Conservation (phyloP, 768 basidiomycete genomes). For the Tulasnella sp. region DNA sequence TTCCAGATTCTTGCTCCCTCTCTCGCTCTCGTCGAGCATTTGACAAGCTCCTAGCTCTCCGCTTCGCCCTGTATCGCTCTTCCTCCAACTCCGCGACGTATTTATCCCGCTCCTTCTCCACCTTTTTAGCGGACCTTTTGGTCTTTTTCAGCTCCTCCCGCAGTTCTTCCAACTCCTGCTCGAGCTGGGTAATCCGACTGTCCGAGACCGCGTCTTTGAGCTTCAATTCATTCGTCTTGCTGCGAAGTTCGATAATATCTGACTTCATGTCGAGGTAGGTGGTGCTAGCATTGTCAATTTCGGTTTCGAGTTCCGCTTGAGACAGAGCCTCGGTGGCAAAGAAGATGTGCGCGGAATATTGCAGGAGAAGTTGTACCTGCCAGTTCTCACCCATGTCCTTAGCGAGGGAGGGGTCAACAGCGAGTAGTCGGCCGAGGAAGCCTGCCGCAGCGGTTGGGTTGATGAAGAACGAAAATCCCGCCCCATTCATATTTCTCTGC, state of each 20-base stretch:
- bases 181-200: conserved; percentile 34
- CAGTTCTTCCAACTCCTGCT: conserved; percentile 33
- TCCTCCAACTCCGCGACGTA: background rate
- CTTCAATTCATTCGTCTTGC: conserved; percentile 26
- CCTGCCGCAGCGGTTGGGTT: conserved; percentile 18
- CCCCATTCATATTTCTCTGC: conserved; percentile 50
- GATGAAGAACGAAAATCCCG: conserved; percentile 50
- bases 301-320: background rate
- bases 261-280: conserved; percentile 44
- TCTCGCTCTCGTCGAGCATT: background rate
- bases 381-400: conserved; percentile 43
- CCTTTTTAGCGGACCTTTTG: background rate
- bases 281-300: conserved; percentile 47
- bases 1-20: background rate
- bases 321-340: conserved; percentile 35
- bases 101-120: conserved; percentile 4
- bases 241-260: conserved; percentile 40
- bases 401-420: conserved; percentile 17
- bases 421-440: conserved; percentile 19
- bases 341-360: conserved; percentile 58
- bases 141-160: conserved; percentile 22
- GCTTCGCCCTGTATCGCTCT: background rate
- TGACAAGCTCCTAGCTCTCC: background rate
- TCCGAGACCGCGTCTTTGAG: conserved; percentile 30
- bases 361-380: conserved; percentile 59